These are phyloP conservation scores for Pestalotiopsis fici DNA, from an alignment of 2,329 filamentous ascomycete genomes.

Conservation along the genomic window DNA sequence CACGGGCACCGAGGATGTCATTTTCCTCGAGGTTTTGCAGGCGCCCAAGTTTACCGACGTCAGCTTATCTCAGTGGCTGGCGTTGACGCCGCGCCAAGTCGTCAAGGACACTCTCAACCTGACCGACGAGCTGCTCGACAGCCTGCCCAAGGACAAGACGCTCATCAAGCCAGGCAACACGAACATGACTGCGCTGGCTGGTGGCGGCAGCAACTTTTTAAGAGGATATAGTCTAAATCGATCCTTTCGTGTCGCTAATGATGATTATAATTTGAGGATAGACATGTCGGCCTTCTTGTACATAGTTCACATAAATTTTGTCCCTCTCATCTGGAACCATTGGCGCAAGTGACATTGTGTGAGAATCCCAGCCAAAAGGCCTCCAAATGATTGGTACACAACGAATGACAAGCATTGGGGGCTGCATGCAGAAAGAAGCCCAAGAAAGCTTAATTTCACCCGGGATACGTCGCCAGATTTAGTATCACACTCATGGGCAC, in stretches of 20 bases:
- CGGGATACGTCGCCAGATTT: neutral
- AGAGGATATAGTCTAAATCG: neutral
- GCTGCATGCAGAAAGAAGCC: neutral
- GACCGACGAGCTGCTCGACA: constrained; percentile 34
- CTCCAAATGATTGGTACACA: too few relatives aligned
- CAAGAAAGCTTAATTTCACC: neutral
- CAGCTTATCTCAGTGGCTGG: constrained; percentile 59
- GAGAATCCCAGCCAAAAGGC: neutral
- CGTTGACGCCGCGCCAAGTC: constrained; percentile 58
- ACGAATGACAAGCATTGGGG: neutral
- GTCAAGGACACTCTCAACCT: constrained; percentile 55
- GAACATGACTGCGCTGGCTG: constrained; percentile 33
- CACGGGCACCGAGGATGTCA: constrained; percentile 55
- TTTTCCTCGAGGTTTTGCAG: constrained; percentile 62
- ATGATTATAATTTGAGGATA: neutral
- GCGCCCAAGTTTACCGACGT: constrained; percentile 53
- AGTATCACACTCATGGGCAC: neutral
- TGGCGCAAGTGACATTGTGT: neutral
- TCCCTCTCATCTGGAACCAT: neutral
- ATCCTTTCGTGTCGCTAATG: too few relatives aligned
- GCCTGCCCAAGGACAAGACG: constrained; percentile 41
- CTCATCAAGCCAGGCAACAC: constrained; percentile 41
- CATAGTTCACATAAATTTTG: neutral
- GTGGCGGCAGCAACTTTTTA: constrained; percentile 8
- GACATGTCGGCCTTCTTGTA: neutral